Base-by-base conservation (phyloP, 2,329 filamentous ascomycete species). In the Rutstroemia sydowiana region DNA sequence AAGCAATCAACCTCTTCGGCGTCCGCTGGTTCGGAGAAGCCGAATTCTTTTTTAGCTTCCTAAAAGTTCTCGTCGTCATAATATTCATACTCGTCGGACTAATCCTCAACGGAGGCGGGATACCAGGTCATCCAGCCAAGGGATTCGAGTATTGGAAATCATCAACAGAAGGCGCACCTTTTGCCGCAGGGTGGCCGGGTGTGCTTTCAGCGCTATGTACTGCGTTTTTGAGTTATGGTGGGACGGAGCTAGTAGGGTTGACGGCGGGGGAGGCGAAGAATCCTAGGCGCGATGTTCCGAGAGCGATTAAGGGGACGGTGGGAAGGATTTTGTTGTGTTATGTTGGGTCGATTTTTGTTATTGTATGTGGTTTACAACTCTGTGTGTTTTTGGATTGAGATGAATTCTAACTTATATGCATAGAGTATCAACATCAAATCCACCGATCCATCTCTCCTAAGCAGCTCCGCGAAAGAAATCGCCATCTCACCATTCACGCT, bases 261-360 rank as follows among this genome's bases (percentile, higher is more conserved):
- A 74, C 76, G 10, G 76, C 76, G 8, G 75, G 73, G 43, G 76
- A 79, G 58, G 76, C 73, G 13, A 69, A 72, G 23, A 75, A 76
- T 55, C 74, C 73, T 2, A 41, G 37, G 21, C 9, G 66, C 32
- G 73, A 71, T 11, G 72, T 75, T 2, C 73, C 73, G 0, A 63
- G 66, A 16, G 90, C 90, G 9, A 82, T 93, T 62, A 93, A 92
- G 70, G 89, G 95, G 66, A 88, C 95, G 18, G n/a, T 46, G 9
- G 95, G 89, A 88, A 84, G 90, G 62, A 95, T 95, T 63, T 81
- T 84, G 6, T 75, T 93, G 13, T 53, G 95, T 71, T 95, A 95
- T 71, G 76, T 95, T 71, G 84, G 84, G 39, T 78, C 77, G 7
- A 85, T 84, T 37, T 79, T 89, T 65, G 87, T 88, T 70, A 87